A percentile compares a stretch with the other conserved stretches of the same genome.
Evolutionary conservation across 2,329 filamentous ascomycete genomes (phyloP).

Genomic region (Tolypocladium ovalisporum): DNA sequence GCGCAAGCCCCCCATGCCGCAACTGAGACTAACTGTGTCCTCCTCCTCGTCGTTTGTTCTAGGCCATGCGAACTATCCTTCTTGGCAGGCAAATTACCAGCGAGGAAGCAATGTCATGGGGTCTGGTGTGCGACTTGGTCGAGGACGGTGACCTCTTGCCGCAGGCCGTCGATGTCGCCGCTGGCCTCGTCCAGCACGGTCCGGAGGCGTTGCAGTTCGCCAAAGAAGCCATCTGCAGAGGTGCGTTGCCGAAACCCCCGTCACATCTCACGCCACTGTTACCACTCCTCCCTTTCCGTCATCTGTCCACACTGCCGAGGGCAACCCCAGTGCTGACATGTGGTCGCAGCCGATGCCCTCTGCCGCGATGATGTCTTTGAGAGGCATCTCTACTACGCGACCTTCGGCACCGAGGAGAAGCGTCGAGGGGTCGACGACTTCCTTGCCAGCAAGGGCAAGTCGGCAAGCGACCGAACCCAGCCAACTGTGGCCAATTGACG

Average conservation of each 20-base stretch:
- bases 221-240: slow-evolving; percentile 18
- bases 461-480: not conserved
- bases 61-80: slow-evolving; percentile 20
- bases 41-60: not conserved
- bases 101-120: slow-evolving; percentile 13
- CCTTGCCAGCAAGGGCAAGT: slow-evolving; percentile 11
- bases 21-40: not conserved
- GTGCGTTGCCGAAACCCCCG: slow-evolving; percentile 4
- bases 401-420: slow-evolving; percentile 21
- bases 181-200: slow-evolving; percentile 11
- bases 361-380: slow-evolving; percentile 21
- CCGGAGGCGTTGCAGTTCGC: slow-evolving; percentile 14
- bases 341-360: slow-evolving; percentile 11
- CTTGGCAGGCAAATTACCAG: slow-evolving; percentile 14
- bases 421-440: slow-evolving; percentile 16
- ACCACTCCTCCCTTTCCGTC: not conserved
- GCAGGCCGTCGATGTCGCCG: slow-evolving; percentile 13
- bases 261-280: not conserved
- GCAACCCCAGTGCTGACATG: not conserved
- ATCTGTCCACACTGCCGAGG: not conserved
- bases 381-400: slow-evolving; percentile 22
- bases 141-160: slow-evolving; percentile 14
- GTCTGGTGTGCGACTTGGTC: slow-evolving; percentile 14
- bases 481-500: not conserved
- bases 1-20: not conserved